Evolutionary conservation across 352 stramenopile genomes (phyloP), one percentile per base, ranked within the genome.

Genomic region (Pythium brassicae): DNA sequence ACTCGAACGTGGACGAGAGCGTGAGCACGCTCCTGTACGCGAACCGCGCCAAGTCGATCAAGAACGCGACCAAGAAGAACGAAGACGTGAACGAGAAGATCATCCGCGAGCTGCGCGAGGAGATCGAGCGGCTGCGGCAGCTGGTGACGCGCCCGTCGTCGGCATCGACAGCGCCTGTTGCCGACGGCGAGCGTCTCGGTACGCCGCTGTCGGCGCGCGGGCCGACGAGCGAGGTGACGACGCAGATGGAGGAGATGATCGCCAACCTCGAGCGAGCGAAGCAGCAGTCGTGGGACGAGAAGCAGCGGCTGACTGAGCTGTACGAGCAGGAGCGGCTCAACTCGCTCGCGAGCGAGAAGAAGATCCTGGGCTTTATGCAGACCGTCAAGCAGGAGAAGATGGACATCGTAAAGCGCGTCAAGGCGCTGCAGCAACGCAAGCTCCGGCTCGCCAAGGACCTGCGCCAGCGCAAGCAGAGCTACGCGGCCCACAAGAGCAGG

Each of bases 11-110:
- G 37, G 89, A 98, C 34, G 96, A 99, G 59, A 97, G 82, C 29
- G 61, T 98, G 26, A 89, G 88, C 48, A 98, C 95, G 8, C 74
- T 98, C 8, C 72, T 97, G 45, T 99, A 98, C 68, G 94, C 88
- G 5, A 92, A 91, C 52, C 86, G 94, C 10, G 94, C 92, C 34
- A 98, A 97, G 68, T 79, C 72, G 7, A 97, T 97, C 60, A 92
- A 96, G 68, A 97, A 97, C 47, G 78, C 69, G 32, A 83, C 86
- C 5, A 74, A 79, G 51, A 86, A 82, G 53, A 97, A 97, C 66
- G 86, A 97, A 63, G 89, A 97, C 53, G 78, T 96, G 29, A 97
- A 95, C 58, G 87, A 97, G 65, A 82, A 85, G 47, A 90, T 97
- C 39, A 97, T 97, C 32, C 76, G 86, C 20, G 87, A 97, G 51